Percentiles rank a stretch among this genome's conserved stretches.
Conservation (phyloP, 2,329 filamentous ascomycete species). For the Sporothrix curviconia region DNA sequence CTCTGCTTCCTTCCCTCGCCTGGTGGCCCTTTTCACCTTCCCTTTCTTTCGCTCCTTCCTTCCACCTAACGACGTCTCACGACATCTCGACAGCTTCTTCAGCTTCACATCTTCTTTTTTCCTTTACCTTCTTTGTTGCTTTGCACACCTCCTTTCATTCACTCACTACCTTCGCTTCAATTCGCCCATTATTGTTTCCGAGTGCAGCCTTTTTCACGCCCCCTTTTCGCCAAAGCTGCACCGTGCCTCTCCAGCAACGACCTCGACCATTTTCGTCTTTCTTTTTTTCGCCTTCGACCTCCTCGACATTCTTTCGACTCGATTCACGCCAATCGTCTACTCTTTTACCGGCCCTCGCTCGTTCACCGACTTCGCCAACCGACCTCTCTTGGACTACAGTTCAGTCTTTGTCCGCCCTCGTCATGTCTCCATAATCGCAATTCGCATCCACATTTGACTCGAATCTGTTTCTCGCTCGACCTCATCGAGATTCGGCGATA, state of each 20-base stretch:
- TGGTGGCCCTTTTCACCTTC: neutral
- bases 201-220: neutral
- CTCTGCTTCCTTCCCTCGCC: neutral
- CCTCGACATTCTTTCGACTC: neutral
- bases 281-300: neutral
- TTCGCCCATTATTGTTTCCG: conserved; percentile 9
- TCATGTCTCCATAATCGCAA: conserved; percentile 5
- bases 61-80: neutral
- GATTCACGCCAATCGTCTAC: neutral
- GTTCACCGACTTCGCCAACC: too few relatives aligned
- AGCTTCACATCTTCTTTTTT: neutral
- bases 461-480: neutral
- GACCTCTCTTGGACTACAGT: too few relatives aligned
- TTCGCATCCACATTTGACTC: neutral
- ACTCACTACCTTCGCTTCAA: conserved; percentile 1
- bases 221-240: neutral
- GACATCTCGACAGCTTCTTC: neutral
- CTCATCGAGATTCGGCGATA: neutral
- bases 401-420: neutral
- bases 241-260: conserved; percentile 11
- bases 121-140: neutral
- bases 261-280: neutral
- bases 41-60: neutral
- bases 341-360: too few relatives aligned
- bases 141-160: neutral